These are phyloP conservation scores for Gaeumannomyces sp. DNA, from an alignment of 2,329 filamentous ascomycete genomes.

Conservation along the genomic window DNA sequence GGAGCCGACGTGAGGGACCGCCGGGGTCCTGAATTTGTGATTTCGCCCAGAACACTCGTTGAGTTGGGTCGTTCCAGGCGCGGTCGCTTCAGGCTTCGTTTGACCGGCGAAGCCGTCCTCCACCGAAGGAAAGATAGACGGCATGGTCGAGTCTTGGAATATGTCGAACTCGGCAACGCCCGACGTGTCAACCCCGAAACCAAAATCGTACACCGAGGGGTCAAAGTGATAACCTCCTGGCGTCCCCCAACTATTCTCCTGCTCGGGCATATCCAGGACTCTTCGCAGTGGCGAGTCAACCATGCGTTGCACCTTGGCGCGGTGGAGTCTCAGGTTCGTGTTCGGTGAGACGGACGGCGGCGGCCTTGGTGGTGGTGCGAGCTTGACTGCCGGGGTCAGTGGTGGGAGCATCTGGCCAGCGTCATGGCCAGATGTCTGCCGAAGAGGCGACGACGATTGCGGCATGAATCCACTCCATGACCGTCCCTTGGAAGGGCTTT, in stretches of 20 bases:
- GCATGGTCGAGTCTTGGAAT: slow-evolving; percentile 42
- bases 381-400: slow-evolving; percentile 76
- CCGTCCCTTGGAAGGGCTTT: slow-evolving; percentile 73
- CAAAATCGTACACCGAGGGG: slow-evolving; percentile 43
- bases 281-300: slow-evolving; percentile 66
- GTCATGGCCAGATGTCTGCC: slow-evolving; percentile 40
- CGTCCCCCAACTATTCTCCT: slow-evolving; percentile 49
- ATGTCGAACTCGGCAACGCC: slow-evolving; percentile 51
- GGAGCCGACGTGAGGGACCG: slow-evolving; percentile 46
- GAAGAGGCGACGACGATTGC: slow-evolving; percentile 63
- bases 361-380: slow-evolving; percentile 55
- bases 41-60: slow-evolving; percentile 54
- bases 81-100: slow-evolving; percentile 47
- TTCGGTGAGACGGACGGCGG: slow-evolving; percentile 84
- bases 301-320: slow-evolving; percentile 73
- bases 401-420: slow-evolving; percentile 62
- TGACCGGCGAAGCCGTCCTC: slow-evolving; percentile 60
- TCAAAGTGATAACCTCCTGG: slow-evolving; percentile 61
- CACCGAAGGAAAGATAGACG: slow-evolving; percentile 37
- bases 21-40: slow-evolving; percentile 47
- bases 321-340: slow-evolving; percentile 84
- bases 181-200: slow-evolving; percentile 41
- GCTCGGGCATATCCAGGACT: slow-evolving; percentile 26
- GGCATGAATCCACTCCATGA: slow-evolving; percentile 46
- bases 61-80: slow-evolving; percentile 60